Evolutionary conservation across 2,329 filamentous ascomycete species (phyloP).

Genomic region (Colletotrichum lini): DNA sequence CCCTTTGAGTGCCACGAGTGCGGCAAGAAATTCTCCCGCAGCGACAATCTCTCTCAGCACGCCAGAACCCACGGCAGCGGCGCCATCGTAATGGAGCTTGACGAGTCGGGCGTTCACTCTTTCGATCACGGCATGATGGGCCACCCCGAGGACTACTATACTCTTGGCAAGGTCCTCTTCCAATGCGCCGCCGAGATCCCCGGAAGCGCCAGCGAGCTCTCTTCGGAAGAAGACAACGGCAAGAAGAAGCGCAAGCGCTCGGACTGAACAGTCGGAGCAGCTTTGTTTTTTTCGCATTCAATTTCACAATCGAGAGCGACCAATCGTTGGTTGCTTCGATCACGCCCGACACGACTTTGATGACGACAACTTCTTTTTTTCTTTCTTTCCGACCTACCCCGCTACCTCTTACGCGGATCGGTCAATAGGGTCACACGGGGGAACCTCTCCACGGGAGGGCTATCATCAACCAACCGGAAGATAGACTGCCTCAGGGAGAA

Average conservation of each 20-base stretch:
- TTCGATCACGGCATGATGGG: constrained; percentile 60
- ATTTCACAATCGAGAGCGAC: constrained; percentile 35
- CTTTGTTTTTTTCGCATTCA: constrained; percentile 39
- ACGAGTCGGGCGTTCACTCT: constrained; percentile 71
- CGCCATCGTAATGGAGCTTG: constrained; percentile 91
- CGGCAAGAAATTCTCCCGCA: constrained; percentile 98
- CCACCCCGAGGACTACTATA: constrained; percentile 71
- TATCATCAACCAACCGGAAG: constrained; percentile 37
- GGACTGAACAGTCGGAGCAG: constrained; percentile 60
- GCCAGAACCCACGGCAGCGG: constrained; percentile 92
- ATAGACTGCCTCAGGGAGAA: constrained; percentile 53
- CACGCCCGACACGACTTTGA: constrained; percentile 52
- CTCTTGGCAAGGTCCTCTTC: constrained; percentile 84
- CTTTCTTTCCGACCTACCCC: constrained; percentile 40
- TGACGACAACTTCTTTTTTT: constrained; percentile 42
- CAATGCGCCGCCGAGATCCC: constrained; percentile 83
- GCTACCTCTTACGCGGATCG: constrained; percentile 47
- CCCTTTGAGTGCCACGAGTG: constrained; percentile 98
- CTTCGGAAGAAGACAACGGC: constrained; percentile 67
- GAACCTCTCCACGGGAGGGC: constrained; percentile 19
- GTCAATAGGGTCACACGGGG: constrained; percentile 48
- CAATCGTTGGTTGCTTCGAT: constrained; percentile 43
- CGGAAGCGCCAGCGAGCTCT: constrained; percentile 73
- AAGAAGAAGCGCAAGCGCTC: constrained; percentile 87
- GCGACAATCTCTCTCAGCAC: constrained; percentile 97